A percentile compares a stretch with the other conserved stretches of the same genome.
Evolutionary conservation across 2,329 filamentous ascomycete genomes (phyloP).

Genomic region (Orbilia quercus): DNA sequence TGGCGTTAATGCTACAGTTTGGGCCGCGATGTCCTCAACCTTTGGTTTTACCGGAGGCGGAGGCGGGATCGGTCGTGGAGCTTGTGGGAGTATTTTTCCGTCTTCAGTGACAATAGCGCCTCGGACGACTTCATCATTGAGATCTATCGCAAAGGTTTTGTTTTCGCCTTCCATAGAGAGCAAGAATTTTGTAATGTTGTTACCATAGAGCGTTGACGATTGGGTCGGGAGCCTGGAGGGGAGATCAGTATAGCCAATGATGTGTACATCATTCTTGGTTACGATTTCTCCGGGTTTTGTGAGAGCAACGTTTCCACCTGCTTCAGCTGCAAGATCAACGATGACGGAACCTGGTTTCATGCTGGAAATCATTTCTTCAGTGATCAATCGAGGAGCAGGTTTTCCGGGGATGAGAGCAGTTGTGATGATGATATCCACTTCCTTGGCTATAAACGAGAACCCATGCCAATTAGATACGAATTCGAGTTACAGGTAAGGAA

Average conservation of each 20-base stretch:
- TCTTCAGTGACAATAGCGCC: conserved; percentile 84
- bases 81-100: conserved; percentile 75
- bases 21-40: conserved; percentile 63
- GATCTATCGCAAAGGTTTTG: conserved; percentile 81
- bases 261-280: conserved; percentile 80
- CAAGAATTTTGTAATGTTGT: conserved; percentile 90
- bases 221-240: conserved; percentile 88
- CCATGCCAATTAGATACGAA: background rate
- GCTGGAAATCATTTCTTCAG: conserved; percentile 79
- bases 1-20: conserved; percentile 76
- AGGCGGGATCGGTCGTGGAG: conserved; percentile 63
- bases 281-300: conserved; percentile 78
- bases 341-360: conserved; percentile 93
- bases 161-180: conserved; percentile 82
- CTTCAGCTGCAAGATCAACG: conserved; percentile 87
- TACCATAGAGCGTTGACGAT: conserved; percentile 88
- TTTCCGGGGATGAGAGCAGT: conserved; percentile 90
- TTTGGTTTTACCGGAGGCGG: conserved; percentile 66
- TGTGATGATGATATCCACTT: conserved; percentile 92
- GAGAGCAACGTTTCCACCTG: conserved; percentile 86
- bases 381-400: conserved; percentile 85
- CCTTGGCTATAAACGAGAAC: conserved; percentile 63
- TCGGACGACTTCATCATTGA: conserved; percentile 85
- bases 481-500: background rate
- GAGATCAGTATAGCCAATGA: conserved; percentile 90